These are phyloP conservation scores for Lathyrus sativus DNA, from an alignment of 306 rosid genomes.

Conservation along the genomic window DNA sequence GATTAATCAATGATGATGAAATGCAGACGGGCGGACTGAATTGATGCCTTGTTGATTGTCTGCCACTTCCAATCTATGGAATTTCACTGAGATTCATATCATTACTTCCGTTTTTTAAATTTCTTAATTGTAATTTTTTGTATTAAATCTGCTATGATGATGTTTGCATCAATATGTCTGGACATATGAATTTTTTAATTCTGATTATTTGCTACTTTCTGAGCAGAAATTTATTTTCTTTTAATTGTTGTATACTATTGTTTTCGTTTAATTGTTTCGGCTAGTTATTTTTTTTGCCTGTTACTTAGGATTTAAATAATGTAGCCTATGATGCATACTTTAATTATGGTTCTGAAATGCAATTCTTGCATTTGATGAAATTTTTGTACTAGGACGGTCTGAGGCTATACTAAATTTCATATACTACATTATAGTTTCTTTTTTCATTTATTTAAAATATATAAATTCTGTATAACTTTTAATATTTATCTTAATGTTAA, in stretches of 20 bases:
- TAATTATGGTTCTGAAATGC: constrained; percentile 42
- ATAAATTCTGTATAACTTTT: too few relatives aligned
- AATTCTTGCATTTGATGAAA: constrained; percentile 47
- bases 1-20: constrained; percentile 58
- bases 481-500: too few relatives aligned
- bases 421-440: too few relatives aligned
- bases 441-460: too few relatives aligned
- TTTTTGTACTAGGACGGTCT: constrained; percentile 71
- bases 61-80: constrained; percentile 70
- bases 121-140: background rate
- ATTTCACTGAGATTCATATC: constrained; percentile 54
- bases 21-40: constrained; percentile 99
- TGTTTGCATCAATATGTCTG: constrained; percentile 16
- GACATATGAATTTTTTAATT: constrained; percentile 1
- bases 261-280: too few relatives aligned
- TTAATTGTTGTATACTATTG: too few relatives aligned
- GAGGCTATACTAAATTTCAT: constrained; percentile 65
- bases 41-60: constrained; percentile 98
- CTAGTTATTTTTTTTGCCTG: too few relatives aligned
- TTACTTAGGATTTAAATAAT: too few relatives aligned
- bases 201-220: background rate
- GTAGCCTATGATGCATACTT: constrained; percentile 54
- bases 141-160: background rate
- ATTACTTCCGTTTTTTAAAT: fast-evolving
- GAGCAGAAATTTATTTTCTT: background rate